Percentiles rank a stretch among this genome's conserved stretches.
phyloP scores from a whole-genome alignment of 1,284 basidiomycete genomes.

The Ceratobasidium papillatum region DNA sequence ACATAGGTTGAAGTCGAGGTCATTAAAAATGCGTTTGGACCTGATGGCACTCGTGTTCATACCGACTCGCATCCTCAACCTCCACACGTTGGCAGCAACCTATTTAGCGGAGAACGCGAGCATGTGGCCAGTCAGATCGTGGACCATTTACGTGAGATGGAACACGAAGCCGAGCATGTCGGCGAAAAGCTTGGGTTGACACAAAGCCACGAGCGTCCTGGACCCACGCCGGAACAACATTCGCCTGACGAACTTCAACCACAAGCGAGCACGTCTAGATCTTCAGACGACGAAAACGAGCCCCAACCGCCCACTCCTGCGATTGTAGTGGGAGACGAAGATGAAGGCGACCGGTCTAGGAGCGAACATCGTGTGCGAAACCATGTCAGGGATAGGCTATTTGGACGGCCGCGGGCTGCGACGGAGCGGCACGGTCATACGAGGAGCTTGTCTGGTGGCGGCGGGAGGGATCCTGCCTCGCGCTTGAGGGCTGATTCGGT shows the following conservation, averaged over 20 bases:
- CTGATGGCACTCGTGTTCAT: neutral
- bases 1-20: constrained; percentile 70
- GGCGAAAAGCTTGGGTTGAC: constrained; percentile 24
- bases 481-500: constrained; percentile 21
- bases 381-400: constrained; percentile 25
- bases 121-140: constrained; percentile 12
- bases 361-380: constrained; percentile 30
- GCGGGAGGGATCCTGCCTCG: constrained; percentile 3
- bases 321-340: constrained; percentile 9
- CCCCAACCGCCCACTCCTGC: neutral
- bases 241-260: neutral
- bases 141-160: constrained; percentile 15
- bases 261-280: constrained; percentile 3
- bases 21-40: constrained; percentile 57
- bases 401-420: constrained; percentile 22
- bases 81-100: neutral
- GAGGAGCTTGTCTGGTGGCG: neutral
- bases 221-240: neutral
- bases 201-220: neutral
- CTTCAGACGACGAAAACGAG: constrained; percentile 20
- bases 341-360: constrained; percentile 25
- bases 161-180: constrained; percentile 22
- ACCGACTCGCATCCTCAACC: neutral
- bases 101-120: constrained; percentile 15
- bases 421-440: constrained; percentile 17